A percentile compares a stretch with the other conserved stretches of the same genome.
phyloP scores from a whole-genome alignment of 768 basidiomycete genomes.

The Tulasnella sp. region DNA sequence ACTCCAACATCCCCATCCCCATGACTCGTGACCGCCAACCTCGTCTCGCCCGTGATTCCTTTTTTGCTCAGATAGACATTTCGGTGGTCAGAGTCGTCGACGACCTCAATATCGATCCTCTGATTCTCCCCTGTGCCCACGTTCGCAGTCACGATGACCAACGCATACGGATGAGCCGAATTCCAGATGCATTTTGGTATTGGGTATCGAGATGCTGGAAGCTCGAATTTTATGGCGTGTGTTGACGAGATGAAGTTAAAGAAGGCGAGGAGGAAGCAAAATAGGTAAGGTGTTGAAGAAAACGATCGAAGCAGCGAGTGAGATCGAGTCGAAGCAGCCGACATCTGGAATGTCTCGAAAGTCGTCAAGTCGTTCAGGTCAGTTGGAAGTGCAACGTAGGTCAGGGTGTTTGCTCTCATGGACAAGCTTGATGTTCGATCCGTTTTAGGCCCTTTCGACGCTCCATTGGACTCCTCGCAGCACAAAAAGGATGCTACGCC shows the following conservation, averaged over 20 bases:
- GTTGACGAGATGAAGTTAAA: conserved; percentile 26
- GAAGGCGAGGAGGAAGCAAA: conserved; percentile 24
- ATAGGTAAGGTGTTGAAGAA: background rate
- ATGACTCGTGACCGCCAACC: conserved; percentile 89
- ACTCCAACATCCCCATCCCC: conserved; percentile 91
- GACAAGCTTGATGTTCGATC: too few species aligned
- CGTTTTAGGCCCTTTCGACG: too few species aligned
- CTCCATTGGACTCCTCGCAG: too few species aligned
- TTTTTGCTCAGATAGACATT: conserved; percentile 89
- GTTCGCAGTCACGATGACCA: conserved; percentile 95
- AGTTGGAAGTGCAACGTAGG: too few species aligned
- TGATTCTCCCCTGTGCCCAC: conserved; percentile 65
- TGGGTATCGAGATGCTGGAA: conserved; percentile 64
- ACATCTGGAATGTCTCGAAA: too few species aligned
- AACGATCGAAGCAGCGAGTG: too few species aligned
- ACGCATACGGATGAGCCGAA: conserved; percentile 67
- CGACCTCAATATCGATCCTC: conserved; percentile 85
- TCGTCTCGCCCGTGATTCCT: conserved; percentile 79
- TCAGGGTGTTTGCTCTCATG: too few species aligned
- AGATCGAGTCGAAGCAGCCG: too few species aligned
- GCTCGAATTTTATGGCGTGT: conserved; percentile 73
- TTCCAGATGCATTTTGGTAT: conserved; percentile 91
- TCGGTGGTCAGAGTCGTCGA: conserved; percentile 72
- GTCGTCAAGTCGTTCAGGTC: too few species aligned
- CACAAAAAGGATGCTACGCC: too few species aligned